These are phyloP conservation scores for Blastomyces percursus DNA, from an alignment of 2,329 filamentous ascomycete genomes.

Conservation along the genomic window DNA sequence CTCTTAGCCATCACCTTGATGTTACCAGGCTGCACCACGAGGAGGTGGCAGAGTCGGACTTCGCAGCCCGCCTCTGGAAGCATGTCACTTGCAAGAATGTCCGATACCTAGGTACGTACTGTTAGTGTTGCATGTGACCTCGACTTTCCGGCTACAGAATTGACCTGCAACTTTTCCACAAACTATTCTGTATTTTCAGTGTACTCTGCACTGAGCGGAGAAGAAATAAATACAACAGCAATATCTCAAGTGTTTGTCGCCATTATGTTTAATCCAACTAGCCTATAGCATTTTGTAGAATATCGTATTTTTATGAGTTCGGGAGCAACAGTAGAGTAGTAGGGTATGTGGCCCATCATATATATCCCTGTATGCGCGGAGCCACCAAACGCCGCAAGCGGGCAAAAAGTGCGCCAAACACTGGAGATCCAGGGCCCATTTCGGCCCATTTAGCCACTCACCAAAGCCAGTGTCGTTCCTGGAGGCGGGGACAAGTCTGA, in stretches of 20 bases:
- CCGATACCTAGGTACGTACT: no score
- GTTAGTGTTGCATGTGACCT: neutral
- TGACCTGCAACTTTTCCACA: neutral
- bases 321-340: neutral
- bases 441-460: slow-evolving; percentile 1
- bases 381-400: neutral
- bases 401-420: neutral
- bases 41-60: no score
- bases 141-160: neutral
- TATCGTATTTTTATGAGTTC: neutral
- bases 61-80: no score
- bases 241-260: neutral
- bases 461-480: neutral
- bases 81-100: neutral
- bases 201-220: neutral
- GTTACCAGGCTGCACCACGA: no score
- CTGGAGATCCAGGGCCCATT: neutral
- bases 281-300: neutral
- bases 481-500: slow-evolving; percentile 1
- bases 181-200: neutral
- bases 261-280: neutral
- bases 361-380: neutral
- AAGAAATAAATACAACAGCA: neutral
- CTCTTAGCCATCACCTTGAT: no score
- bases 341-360: neutral